Evolutionary conservation across 2,329 filamentous ascomycete species (phyloP), one percentile per base, ranked within the genome.

Genomic region (Chaetothyriales sp.): DNA sequence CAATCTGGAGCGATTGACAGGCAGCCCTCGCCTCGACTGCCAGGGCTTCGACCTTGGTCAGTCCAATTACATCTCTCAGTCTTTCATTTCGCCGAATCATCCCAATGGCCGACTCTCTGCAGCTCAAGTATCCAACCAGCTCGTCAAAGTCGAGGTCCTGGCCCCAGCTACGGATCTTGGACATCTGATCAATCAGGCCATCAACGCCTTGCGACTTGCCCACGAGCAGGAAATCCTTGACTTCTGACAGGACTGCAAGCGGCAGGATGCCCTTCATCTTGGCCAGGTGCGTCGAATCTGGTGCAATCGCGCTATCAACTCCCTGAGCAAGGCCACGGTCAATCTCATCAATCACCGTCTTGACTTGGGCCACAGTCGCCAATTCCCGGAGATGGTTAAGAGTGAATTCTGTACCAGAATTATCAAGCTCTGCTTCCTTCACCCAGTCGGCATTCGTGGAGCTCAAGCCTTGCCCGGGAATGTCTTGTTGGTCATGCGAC

Each of bases 71-170:
- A 12, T 74, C 70, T 49, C 80, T 77, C 10, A 94, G 69, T 18
- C 75, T 67, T n/a, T 73, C 66, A 55, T 83, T 83, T 56, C 83
- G 80, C 56, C 84, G 83, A 18, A 98, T 71, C 47, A 86, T 79
- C 56, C 84, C 88, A 61, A 95, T 80, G 0, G 88, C 76, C 0
- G 87, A 92, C 59, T 88, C 83, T 55, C 90, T 81, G 59, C 83
- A 89, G 1, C 86, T 89, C 18, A 95, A 66, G 19, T 96, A 80
- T 49, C 85, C 79, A 52, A 82, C 81, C 49, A 95, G 79, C 62
- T 93, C 86, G 49, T 64, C 56, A 49, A 68, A 69, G 84, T 81
- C 78, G 63, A 85, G 86, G 55, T 80, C 83, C 62, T 81, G 79
- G 80, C 95, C 87, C 89, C 88, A 95, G 44, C 72, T 70, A 18